A percentile compares a stretch with the other conserved stretches of the same genome.
These are phyloP conservation scores for Francoa sonchifolia DNA, from an alignment of 441 rosid species.

Conservation along the genomic window DNA sequence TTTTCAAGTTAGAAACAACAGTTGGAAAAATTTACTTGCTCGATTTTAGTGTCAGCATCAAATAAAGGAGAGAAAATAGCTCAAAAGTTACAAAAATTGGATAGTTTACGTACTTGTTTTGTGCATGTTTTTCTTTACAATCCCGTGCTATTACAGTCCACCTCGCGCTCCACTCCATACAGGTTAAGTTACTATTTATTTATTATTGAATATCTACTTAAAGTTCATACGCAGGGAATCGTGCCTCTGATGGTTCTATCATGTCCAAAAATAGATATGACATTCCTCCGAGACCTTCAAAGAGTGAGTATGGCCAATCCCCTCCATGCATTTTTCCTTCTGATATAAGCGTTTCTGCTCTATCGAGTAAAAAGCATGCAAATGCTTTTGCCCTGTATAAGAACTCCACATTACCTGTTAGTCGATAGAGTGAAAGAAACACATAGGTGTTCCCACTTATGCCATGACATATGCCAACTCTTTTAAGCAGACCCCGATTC, in stretches of 20 bases:
- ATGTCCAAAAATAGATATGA: conserved; percentile 58
- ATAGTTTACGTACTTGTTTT: no score
- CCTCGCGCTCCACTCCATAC: no score
- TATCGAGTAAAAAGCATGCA: conserved; percentile 49
- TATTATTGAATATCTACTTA: no score
- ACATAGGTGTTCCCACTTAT: conserved; percentile 51
- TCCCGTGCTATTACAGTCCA: no score
- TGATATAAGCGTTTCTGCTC: conserved; percentile 35
- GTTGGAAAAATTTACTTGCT: no score
- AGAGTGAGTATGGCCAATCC: conserved; percentile 45
- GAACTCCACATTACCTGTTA: conserved; percentile 33
- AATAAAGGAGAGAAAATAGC: no score
- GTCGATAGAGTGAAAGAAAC: conserved; percentile 41
- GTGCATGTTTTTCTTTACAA: no score
- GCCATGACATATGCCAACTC: conserved; percentile 63
- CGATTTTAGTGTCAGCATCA: no score
- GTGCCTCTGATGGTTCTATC: conserved; percentile 43
- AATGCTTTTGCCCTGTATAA: conserved; percentile 46
- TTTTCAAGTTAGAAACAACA: conserved; percentile 11
- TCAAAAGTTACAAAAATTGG: no score
- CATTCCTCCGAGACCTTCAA: conserved; percentile 78
- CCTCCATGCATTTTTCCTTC: conserved; percentile 61
- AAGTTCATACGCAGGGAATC: conserved; percentile 61
- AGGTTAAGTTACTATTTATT: no score
- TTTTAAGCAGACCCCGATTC: conserved; percentile 51